These are phyloP conservation scores for Chondrus crispus DNA, from an alignment of 23 red algal genomes.

Conservation along the genomic window DNA sequence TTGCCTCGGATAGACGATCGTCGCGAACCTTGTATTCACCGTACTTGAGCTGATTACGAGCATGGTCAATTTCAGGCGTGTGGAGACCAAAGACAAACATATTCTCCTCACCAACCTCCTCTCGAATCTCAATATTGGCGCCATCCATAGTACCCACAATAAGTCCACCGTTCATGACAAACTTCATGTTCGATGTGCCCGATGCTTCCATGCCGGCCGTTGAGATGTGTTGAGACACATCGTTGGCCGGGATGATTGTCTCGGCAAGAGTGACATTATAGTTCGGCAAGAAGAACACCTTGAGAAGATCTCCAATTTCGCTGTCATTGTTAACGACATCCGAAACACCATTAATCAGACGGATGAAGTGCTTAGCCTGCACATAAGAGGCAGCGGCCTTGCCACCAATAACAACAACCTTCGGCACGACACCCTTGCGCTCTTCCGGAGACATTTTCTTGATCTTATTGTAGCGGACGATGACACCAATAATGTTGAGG, in stretches of 20 bases:
- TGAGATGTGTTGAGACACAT: slow-evolving; percentile 98
- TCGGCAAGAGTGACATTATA: slow-evolving; percentile 97
- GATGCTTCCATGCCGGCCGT: slow-evolving; percentile 99
- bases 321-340: slow-evolving; percentile 95
- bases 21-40: slow-evolving; percentile 74
- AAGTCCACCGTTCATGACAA: slow-evolving; percentile 99
- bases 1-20: slow-evolving; percentile 75
- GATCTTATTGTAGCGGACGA: slow-evolving; percentile 87
- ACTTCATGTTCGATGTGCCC: slow-evolving; percentile 99
- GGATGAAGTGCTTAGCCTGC: slow-evolving; percentile 97
- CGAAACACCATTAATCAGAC: slow-evolving; percentile 94
- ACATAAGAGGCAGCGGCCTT: slow-evolving; percentile 96
- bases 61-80: slow-evolving; percentile 79
- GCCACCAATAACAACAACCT: slow-evolving; percentile 92
- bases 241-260: slow-evolving; percentile 93
- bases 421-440: slow-evolving; percentile 65
- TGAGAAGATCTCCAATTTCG: slow-evolving; percentile 79
- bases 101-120: slow-evolving; percentile 90
- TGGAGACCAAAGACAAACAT: slow-evolving; percentile 97
- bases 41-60: slow-evolving; percentile 82
- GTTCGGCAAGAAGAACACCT: slow-evolving; percentile 97
- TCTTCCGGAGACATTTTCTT: slow-evolving; percentile 77
- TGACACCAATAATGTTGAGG: slow-evolving; percentile 96
- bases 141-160: slow-evolving; percentile 99
- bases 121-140: slow-evolving; percentile 99